phyloP scores from a whole-genome alignment of 2,329 filamentous ascomycete species.

The Camptophora hylomeconis region DNA sequence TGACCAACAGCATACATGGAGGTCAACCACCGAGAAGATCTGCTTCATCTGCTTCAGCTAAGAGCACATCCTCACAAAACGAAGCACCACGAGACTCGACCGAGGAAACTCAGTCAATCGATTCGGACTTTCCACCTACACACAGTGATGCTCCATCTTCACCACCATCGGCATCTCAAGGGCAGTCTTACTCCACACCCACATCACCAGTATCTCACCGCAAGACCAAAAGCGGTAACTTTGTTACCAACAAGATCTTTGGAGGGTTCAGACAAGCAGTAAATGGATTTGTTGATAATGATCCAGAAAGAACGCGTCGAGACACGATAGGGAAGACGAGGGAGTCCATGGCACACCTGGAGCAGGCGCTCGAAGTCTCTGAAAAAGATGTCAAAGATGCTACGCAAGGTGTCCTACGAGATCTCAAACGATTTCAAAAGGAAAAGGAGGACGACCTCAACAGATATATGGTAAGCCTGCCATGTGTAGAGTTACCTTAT shows the following conservation, averaged over 20 bases:
- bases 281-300: conserved; percentile 89
- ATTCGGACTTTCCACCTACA: conserved; percentile 89
- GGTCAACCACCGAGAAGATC: conserved; percentile 54
- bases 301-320: conserved; percentile 80
- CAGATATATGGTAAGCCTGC: conserved; percentile 75
- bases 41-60: conserved; percentile 35
- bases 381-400: conserved; percentile 90
- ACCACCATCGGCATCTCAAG: conserved; percentile 59
- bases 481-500: not conserved
- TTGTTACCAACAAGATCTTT: conserved; percentile 86
- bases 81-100: conserved; percentile 41
- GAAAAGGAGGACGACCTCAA: conserved; percentile 93
- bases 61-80: conserved; percentile 26
- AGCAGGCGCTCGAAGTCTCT: conserved; percentile 78
- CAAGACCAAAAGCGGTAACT: conserved; percentile 74
- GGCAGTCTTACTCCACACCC: conserved; percentile 35
- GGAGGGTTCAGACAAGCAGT: conserved; percentile 90
- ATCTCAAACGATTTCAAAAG: conserved; percentile 80
- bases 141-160: conserved; percentile 56
- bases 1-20: conserved; percentile 56
- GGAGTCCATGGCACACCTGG: conserved; percentile 68
- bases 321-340: conserved; percentile 93
- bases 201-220: conserved; percentile 41
- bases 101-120: conserved; percentile 80
- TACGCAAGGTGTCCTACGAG: conserved; percentile 73